Percentiles rank a stretch among this genome's conserved stretches.
Evolutionary conservation across 768 basidiomycete genomes (phyloP).

Genomic region (Nidularia sp.): DNA sequence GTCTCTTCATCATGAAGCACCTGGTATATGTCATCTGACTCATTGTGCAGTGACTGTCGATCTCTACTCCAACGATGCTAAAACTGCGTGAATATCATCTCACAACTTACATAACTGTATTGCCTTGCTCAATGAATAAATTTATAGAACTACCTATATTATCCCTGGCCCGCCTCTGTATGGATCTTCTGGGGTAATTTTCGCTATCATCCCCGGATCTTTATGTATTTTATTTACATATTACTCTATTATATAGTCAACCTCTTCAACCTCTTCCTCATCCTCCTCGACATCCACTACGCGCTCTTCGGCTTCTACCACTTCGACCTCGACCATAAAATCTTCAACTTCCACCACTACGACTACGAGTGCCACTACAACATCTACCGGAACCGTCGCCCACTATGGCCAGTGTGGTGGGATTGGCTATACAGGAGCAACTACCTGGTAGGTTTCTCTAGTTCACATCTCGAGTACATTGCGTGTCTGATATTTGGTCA

Average conservation of each 20-base stretch:
- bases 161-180: conserved; percentile 47
- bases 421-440: conserved; percentile 31
- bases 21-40: conserved; percentile 15
- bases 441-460: conserved; percentile 26
- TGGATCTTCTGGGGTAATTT: conserved; percentile 10
- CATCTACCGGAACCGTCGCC: conserved; percentile 22
- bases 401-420: conserved; percentile 43
- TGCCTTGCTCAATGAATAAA: no score
- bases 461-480: not conserved
- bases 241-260: not conserved
- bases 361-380: conserved; percentile 9
- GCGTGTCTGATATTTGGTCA: not conserved
- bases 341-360: conserved; percentile 12
- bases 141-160: conserved; percentile 25
- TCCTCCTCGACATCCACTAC: conserved; percentile 2
- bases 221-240: not conserved
- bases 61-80: conserved; percentile 32
- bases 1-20: not conserved
- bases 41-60: conserved; percentile 29
- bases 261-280: not conserved
- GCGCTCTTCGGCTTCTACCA: conserved; percentile 3
- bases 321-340: not conserved
- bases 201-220: not conserved
- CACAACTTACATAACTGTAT: no score
- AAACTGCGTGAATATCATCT: conserved; percentile 15